Conservation (phyloP, 345 rosid species). For the Syzygium oleosum region DNA sequence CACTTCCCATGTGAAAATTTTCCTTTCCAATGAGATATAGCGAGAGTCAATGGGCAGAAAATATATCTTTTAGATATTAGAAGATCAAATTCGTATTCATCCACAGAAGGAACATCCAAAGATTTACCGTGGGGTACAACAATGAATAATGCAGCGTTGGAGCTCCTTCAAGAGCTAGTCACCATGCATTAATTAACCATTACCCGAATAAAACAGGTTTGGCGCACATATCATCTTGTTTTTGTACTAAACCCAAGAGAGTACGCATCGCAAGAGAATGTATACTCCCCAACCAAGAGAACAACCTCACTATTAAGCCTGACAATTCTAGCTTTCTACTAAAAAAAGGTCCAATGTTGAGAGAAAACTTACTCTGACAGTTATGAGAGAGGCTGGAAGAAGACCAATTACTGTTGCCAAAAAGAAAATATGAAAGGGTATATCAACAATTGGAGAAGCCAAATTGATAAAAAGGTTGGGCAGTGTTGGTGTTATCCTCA, state of each 20-base stretch:
- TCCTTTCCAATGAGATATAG: not conserved
- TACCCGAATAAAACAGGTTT: not conserved
- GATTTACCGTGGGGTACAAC: not conserved
- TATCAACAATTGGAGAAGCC: slow-evolving; percentile 95
- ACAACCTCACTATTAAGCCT: not conserved
- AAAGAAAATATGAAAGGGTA: slow-evolving; percentile 94
- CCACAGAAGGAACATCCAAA: not conserved
- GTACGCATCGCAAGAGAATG: too few relatives aligned
- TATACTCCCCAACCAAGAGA: not conserved
- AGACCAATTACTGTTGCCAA: slow-evolving; percentile 83
- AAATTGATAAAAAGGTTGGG: slow-evolving; percentile 96
- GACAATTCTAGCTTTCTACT: not conserved
- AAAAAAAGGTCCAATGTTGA: not conserved
- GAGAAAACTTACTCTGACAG: slow-evolving; percentile 63
- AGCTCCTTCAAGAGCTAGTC: not conserved
- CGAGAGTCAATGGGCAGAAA: not conserved
- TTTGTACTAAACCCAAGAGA: not conserved
- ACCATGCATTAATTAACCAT: not conserved
- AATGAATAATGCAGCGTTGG: not conserved
- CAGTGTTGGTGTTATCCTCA: slow-evolving; percentile 88
- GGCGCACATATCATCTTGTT: not conserved
- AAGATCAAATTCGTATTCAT: not conserved
- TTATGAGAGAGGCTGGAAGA: slow-evolving; percentile 87
- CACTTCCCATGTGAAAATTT: not conserved
- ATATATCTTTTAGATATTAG: not conserved